Conservation (phyloP, 176 grass and related monocot species). For the Bolboschoenus planiculmis region DNA sequence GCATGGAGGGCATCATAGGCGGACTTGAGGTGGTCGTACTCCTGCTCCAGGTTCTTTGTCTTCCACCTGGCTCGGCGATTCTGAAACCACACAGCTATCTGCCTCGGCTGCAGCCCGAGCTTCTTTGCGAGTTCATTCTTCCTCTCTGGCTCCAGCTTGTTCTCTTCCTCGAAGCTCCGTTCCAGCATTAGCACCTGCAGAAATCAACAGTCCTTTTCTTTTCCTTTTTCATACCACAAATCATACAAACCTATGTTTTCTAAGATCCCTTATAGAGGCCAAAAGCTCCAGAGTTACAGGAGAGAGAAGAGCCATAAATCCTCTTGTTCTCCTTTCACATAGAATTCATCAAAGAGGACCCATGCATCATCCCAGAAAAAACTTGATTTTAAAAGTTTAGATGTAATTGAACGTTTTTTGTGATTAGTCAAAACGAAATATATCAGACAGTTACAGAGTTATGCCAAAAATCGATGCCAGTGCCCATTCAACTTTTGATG, state of each 20-base stretch:
- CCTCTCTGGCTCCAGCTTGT: slow-evolving; percentile 88
- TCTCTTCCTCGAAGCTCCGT: slow-evolving; percentile 71
- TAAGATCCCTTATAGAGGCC: neutral
- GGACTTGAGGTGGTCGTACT: slow-evolving; percentile 70
- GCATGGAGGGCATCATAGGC: slow-evolving; percentile 53
- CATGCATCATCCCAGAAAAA: neutral
- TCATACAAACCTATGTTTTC: neutral
- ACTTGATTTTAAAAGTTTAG: neutral
- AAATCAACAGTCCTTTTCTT: neutral
- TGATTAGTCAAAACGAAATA: neutral
- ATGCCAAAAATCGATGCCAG: neutral
- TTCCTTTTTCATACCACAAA: neutral
- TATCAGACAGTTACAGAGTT: neutral
- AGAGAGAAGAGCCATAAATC: neutral
- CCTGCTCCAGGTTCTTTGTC: slow-evolving; percentile 86
- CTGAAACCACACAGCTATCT: slow-evolving; percentile 96
- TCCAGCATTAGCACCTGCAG: slow-evolving; percentile 52
- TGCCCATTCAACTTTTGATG: neutral
- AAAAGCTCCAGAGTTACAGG: neutral
- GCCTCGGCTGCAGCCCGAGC: slow-evolving; percentile 75
- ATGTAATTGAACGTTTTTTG: neutral
- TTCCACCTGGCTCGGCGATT: slow-evolving; percentile 94
- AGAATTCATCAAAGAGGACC: neutral
- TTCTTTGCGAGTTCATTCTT: slow-evolving; percentile 75
- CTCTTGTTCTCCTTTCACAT: neutral